Evolutionary conservation across 345 rosid genomes (phyloP).

Genomic region (Lumnitzera racemosa): DNA sequence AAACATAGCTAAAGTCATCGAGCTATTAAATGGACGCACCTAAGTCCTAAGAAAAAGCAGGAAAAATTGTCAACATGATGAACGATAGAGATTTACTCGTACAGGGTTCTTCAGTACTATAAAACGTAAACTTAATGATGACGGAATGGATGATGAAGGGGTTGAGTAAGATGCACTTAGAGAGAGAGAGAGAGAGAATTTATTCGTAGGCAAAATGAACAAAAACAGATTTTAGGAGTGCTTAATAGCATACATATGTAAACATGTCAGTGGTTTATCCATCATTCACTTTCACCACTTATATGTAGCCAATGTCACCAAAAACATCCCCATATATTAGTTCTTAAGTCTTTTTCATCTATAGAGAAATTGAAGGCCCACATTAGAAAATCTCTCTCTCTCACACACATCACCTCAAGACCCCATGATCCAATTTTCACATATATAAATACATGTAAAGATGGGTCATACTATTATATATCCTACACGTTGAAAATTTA

Average conservation of each 20-base stretch:
- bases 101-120: no score
- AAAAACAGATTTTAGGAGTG: conserved; percentile 2
- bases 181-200: conserved; percentile 30
- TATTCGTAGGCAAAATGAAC: not conserved
- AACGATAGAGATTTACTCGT: no score
- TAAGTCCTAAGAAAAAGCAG: no score
- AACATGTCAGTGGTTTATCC: conserved; percentile 21
- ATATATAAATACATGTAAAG: not conserved
- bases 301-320: conserved; percentile 13
- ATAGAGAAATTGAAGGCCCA: conserved; percentile 39
- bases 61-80: no score
- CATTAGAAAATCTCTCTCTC: conserved; percentile 11
- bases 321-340: conserved; percentile 24
- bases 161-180: conserved; percentile 67
- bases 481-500: not conserved
- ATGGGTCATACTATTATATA: not conserved
- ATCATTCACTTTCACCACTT: conserved; percentile 25
- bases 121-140: conserved; percentile 46
- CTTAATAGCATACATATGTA: conserved; percentile 7
- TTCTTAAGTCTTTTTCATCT: conserved; percentile 41
- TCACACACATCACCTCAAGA: no score
- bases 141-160: conserved; percentile 64
- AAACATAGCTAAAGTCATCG: no score
- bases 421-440: not conserved
- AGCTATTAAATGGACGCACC: no score